Evolutionary conservation across 2,329 filamentous ascomycete species (phyloP), one percentile per base, ranked within the genome.

Genomic region (Colletotrichum trifolii): DNA sequence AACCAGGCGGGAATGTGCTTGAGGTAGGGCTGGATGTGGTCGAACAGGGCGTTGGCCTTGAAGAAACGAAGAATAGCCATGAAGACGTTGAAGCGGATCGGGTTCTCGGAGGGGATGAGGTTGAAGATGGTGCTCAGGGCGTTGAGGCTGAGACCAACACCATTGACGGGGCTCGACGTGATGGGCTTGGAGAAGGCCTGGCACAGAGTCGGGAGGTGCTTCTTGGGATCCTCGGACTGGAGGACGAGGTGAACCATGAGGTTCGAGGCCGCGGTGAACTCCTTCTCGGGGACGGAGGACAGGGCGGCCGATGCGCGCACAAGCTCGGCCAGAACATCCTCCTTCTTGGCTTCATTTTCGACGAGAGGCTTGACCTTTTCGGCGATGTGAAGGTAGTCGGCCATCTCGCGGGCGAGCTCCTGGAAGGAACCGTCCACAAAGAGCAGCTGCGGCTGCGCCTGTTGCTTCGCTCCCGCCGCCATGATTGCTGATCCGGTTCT

Each of bases 81-180:
- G 74, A 99, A 92, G 66, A 99, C 93, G 76, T 97, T 91, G 81
- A 91, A 97, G 67, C 96, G 90, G 75, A 92, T 87, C 60, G 93
- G 90, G 75, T 94, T 91, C 74, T 89, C 84, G 67, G 89, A 82
- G 71, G 89, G 82, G 71, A 98, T 87, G 70, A 96, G 91, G 86
- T 99, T 99, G 90, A 98, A 99, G 75, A 99, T 89, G 73, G 94
- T 97, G 75, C 93, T 94, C 71, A 99, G 88, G 72, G 96, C 91
- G 71, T 93, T 94, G 72, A 98, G 90, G 69, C 94, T 93, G 70
- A 99, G 87, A 54, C 91, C 91, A 68, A 91, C 85, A 72, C 94
- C 93, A 82, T 97, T 94, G 71, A 90, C 84, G 58, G 94, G 92
- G 54, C 95, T 97, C 67, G 92, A 92, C 67, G 90, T 88, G 76